phyloP scores from a whole-genome alignment of 805 yeast genomes.

The Lachancea quebecensis region DNA sequence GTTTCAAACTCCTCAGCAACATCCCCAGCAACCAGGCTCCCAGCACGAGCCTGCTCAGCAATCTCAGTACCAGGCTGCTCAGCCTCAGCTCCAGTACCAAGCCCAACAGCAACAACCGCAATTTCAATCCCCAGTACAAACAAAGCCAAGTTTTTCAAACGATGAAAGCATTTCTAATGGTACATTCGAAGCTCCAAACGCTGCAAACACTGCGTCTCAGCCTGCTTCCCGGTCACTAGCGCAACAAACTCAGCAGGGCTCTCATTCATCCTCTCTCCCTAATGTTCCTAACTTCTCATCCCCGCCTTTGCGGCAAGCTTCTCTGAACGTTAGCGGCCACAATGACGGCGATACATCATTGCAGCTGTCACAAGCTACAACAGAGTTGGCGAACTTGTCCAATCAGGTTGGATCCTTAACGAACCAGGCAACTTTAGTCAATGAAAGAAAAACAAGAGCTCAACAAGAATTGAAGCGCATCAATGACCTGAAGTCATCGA shows the following conservation, averaged over 20 bases:
- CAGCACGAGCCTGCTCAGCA: no score
- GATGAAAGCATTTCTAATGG: no score
- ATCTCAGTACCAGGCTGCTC: conserved; percentile 4
- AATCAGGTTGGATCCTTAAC: conserved; percentile 77
- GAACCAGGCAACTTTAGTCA: conserved; percentile 61
- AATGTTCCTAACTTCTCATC: conserved; percentile 30
- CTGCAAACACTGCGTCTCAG: conserved; percentile 42
- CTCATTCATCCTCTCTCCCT: conserved; percentile 19
- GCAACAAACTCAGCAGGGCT: conserved; percentile 7
- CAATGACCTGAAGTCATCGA: conserved; percentile 58
- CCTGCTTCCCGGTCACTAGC: conserved; percentile 25
- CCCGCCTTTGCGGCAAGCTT: conserved; percentile 11
- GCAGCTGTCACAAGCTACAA: conserved; percentile 67
- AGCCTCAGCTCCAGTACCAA: conserved; percentile 12
- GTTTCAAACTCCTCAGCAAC: no score
- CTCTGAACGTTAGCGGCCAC: conserved; percentile 41
- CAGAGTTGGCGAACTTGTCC: conserved; percentile 80
- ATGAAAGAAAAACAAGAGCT: conserved; percentile 65
- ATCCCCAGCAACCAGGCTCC: no score
- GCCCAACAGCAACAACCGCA: conserved; percentile 6
- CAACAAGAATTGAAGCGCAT: conserved; percentile 71
- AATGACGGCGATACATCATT: conserved; percentile 58
- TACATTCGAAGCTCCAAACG: conserved; percentile 26
- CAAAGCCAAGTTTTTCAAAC: no score
- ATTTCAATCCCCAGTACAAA: no score